These are phyloP conservation scores for Saccharum officinarum DNA, from an alignment of 176 grass and related monocot genomes.

Conservation along the genomic window DNA sequence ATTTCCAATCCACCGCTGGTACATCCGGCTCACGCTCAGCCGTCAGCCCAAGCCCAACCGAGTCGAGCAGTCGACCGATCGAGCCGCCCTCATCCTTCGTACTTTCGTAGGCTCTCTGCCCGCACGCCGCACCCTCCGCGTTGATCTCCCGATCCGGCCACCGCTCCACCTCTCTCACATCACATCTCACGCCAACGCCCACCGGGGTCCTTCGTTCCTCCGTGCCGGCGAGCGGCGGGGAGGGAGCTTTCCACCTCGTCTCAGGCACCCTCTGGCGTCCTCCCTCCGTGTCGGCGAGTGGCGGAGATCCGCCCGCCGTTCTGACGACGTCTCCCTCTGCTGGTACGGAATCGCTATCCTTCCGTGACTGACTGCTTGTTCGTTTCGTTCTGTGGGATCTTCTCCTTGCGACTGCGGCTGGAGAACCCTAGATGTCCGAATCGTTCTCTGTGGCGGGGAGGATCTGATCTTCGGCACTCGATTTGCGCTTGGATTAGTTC, in stretches of 20 bases:
- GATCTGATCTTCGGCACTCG: not conserved
- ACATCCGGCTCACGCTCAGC: no score
- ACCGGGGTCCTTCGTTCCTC: not conserved
- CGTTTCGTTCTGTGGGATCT: not conserved
- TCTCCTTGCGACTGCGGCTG: not conserved
- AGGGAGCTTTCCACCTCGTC: not conserved
- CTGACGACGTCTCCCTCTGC: not conserved
- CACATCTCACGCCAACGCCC: not conserved
- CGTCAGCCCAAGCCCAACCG: no score
- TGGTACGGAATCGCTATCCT: not conserved
- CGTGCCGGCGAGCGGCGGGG: not conserved
- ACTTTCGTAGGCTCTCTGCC: no score
- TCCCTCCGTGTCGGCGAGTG: not conserved
- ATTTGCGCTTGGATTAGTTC: no score
- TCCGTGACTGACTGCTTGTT: not conserved
- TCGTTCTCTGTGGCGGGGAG: not conserved
- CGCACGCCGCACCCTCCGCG: no score
- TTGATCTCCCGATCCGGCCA: not conserved
- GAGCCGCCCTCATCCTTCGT: no score
- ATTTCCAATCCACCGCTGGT: no score
- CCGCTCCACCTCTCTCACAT: not conserved
- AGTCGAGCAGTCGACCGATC: no score
- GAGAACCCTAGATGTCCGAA: not conserved
- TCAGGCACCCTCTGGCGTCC: not conserved
- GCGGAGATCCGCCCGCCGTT: not conserved